These are phyloP conservation scores for Brachypodium distachyon DNA, from an alignment of 202 grass and related monocot genomes.

Conservation along the genomic window DNA sequence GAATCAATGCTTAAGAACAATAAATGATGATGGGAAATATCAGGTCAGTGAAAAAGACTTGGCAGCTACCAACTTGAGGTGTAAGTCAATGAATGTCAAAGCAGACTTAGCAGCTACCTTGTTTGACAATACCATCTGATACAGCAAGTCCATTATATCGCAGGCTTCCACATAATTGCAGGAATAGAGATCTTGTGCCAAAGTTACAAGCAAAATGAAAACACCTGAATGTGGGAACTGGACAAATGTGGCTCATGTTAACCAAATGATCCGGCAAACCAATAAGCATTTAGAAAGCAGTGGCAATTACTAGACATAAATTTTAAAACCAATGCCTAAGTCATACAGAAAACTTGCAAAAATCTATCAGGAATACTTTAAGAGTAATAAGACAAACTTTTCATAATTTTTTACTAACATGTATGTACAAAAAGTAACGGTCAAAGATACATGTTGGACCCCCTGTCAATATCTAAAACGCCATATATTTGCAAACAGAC, in stretches of 20 bases:
- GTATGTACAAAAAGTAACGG: no score
- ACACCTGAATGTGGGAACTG: conserved; percentile 87
- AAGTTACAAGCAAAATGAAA: conserved; percentile 60
- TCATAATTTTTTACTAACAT: no score
- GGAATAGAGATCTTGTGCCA: conserved; percentile 62
- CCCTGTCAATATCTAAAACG: neutral
- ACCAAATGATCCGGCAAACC: conserved; percentile 16
- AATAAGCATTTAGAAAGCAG: neutral
- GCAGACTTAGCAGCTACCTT: conserved; percentile 33
- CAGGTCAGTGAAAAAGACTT: neutral
- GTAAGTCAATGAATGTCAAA: neutral
- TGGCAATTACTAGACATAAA: neutral
- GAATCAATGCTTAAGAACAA: neutral
- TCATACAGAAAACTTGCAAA: neutral
- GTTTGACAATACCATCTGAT: conserved; percentile 63
- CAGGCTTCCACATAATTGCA: conserved; percentile 54
- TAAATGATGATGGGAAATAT: neutral
- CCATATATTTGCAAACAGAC: no score
- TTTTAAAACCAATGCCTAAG: neutral
- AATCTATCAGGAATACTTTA: neutral
- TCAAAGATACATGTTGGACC: neutral
- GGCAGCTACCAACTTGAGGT: neutral
- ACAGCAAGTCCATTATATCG: conserved; percentile 58
- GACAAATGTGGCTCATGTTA: conserved; percentile 26
- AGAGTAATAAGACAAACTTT: no score